These are phyloP conservation scores for Erysimum cheiranthoides DNA, from an alignment of 345 rosid species.

Conservation along the genomic window DNA sequence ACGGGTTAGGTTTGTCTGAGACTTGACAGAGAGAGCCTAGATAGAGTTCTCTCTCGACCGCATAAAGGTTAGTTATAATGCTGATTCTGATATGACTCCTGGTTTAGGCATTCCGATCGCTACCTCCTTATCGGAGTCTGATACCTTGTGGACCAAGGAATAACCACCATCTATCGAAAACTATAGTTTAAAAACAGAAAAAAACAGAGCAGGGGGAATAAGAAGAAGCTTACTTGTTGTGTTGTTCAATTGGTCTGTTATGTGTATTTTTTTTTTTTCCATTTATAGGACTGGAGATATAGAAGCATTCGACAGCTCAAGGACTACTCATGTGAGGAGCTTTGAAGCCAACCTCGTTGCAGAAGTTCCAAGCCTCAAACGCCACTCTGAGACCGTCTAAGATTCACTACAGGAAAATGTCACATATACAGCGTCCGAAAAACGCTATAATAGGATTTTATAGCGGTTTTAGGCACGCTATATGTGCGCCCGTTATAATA, in stretches of 20 bases:
- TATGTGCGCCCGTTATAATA: too few relatives aligned
- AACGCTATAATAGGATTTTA: too few relatives aligned
- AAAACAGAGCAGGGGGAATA: not conserved
- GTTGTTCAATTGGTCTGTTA: not conserved
- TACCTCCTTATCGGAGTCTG: slow-evolving; percentile 66
- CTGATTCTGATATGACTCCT: slow-evolving; percentile 44
- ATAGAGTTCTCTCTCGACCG: slow-evolving; percentile 71
- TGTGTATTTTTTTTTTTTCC: not conserved
- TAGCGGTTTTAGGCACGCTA: too few relatives aligned
- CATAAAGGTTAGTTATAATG: slow-evolving; percentile 63
- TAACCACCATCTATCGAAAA: slow-evolving; percentile 53
- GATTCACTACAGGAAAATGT: too few relatives aligned
- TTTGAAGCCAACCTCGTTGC: slow-evolving; percentile 85
- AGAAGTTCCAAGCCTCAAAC: slow-evolving; percentile 90
- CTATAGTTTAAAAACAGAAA: slow-evolving; percentile 6
- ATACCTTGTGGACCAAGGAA: slow-evolving; percentile 63
- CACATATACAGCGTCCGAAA: too few relatives aligned
- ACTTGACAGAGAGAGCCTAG: slow-evolving; percentile 75
- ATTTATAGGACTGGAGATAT: slow-evolving; percentile 48
- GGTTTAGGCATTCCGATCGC: slow-evolving; percentile 54
- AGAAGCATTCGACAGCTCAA: slow-evolving; percentile 86
- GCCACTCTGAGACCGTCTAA: slow-evolving; percentile 69
- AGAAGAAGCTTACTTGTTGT: slow-evolving; percentile 30
- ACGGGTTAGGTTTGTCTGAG: slow-evolving; percentile 62
- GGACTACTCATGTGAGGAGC: slow-evolving; percentile 86